Percentiles rank a stretch among this genome's conserved stretches.
phyloP scores from a whole-genome alignment of 495 filamentous ascomycete species.

The Melanomma pulvis-pyrius region DNA sequence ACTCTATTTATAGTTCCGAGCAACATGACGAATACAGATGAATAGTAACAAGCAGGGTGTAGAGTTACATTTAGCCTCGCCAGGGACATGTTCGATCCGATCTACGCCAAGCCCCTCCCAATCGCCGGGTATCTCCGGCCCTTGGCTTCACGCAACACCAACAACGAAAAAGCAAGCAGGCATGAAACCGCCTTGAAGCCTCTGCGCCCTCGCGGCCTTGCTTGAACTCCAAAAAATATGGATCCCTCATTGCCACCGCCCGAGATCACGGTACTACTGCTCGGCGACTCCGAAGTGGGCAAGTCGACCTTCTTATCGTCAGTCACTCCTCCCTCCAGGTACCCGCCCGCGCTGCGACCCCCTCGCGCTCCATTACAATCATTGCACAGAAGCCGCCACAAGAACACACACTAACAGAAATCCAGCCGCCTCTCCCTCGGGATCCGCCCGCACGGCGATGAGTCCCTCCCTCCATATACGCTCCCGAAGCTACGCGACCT shows the following conservation, averaged over 20 bases:
- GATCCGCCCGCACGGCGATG: constrained; percentile 23
- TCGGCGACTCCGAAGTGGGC: constrained; percentile 79
- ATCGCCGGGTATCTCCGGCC: not conserved
- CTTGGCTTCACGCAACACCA: not conserved
- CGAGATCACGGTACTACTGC: constrained; percentile 68
- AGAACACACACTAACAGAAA: not conserved
- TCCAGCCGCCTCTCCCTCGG: constrained; percentile 44
- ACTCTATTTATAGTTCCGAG: too few species aligned
- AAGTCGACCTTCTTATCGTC: constrained; percentile 91
- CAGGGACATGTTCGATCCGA: too few species aligned
- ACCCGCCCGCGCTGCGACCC: not conserved
- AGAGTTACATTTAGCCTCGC: too few species aligned
- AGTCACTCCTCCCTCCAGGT: constrained; percentile 44
- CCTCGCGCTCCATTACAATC: not conserved
- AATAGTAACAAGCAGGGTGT: too few species aligned
- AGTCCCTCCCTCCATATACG: constrained; percentile 35
- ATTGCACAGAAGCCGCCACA: not conserved
- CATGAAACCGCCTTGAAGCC: constrained; percentile 20
- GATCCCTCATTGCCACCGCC: constrained; percentile 22
- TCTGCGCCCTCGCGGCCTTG: not conserved
- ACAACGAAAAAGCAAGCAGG: constrained; percentile 7
- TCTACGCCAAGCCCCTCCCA: not conserved
- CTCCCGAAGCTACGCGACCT: constrained; percentile 68
- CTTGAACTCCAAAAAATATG: constrained; percentile 8
- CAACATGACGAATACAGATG: too few species aligned